These are phyloP conservation scores for Cyamopsis tetragonoloba DNA, from an alignment of 306 rosid species.

Conservation along the genomic window DNA sequence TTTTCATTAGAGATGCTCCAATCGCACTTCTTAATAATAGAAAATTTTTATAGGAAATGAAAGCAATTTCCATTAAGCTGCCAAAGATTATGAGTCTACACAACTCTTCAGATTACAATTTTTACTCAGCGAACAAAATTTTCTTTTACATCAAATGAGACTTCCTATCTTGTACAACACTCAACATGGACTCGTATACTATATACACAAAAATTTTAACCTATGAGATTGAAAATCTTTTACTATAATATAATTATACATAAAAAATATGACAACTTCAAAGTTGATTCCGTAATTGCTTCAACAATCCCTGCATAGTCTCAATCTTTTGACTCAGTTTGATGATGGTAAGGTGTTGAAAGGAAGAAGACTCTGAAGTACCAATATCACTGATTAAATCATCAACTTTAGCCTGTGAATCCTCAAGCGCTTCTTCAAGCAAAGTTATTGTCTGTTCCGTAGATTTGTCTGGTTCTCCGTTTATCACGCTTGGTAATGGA, in stretches of 20 bases:
- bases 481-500: constrained; percentile 38
- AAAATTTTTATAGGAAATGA: no score
- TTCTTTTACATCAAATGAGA: constrained; percentile 15
- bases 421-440: constrained; percentile 63
- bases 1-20: no score
- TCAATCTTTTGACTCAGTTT: constrained; percentile 64
- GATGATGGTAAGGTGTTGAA: constrained; percentile 43
- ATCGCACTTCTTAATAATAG: no score
- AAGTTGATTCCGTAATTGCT: constrained; percentile 55
- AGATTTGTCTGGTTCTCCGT: constrained; percentile 42
- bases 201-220: constrained; percentile 47
- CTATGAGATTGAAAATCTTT: constrained; percentile 35
- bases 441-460: constrained; percentile 59
- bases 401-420: constrained; percentile 59
- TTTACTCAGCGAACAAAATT: constrained; percentile 44
- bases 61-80: no score
- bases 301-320: constrained; percentile 60
- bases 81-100: background rate
- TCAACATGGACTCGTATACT: constrained; percentile 30
- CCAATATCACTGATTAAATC: constrained; percentile 41
- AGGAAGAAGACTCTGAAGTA: constrained; percentile 48
- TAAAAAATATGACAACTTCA: constrained; percentile 33
- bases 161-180: constrained; percentile 36
- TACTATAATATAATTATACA: constrained; percentile 30
- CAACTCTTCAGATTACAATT: background rate